phyloP scores from a whole-genome alignment of 352 stramenopile species.

The Pythium sp. region DNA sequence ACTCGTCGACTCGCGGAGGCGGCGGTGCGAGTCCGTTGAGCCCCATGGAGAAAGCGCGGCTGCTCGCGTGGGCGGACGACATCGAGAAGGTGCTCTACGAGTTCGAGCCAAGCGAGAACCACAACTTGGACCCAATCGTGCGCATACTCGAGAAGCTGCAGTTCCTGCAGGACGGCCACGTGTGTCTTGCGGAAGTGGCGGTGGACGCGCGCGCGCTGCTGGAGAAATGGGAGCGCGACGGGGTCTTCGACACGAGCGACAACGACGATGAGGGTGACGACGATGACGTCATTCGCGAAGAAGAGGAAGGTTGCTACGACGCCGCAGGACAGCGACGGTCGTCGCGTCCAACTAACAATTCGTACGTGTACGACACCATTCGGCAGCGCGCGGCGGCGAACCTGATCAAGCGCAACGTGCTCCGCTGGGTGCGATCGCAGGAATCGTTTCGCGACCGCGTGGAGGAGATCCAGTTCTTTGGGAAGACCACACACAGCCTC shows the following conservation, averaged over 20 bases:
- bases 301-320: conserved; percentile 18
- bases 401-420: conserved; percentile 60
- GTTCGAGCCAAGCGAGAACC: conserved; percentile 48
- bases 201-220: conserved; percentile 47
- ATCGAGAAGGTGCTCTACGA: conserved; percentile 37
- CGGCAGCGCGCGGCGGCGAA: conserved; percentile 52
- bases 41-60: conserved; percentile 51
- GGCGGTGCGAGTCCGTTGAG: conserved; percentile 21
- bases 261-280: conserved; percentile 30
- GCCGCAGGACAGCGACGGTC: not conserved
- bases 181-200: conserved; percentile 51
- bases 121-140: conserved; percentile 44
- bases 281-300: conserved; percentile 19
- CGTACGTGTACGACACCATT: conserved; percentile 56
- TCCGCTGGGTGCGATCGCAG: conserved; percentile 50
- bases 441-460: conserved; percentile 51
- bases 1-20: conserved; percentile 3
- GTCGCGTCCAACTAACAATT: conserved; percentile 17
- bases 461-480: conserved; percentile 59
- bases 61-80: conserved; percentile 37
- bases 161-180: conserved; percentile 51
- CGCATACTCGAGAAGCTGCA: conserved; percentile 48
- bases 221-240: conserved; percentile 48
- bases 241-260: conserved; percentile 40
- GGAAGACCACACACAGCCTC: conserved; percentile 48